Conservation (phyloP, 208 protist genomes). For the Leishmania gerbilli region DNA sequence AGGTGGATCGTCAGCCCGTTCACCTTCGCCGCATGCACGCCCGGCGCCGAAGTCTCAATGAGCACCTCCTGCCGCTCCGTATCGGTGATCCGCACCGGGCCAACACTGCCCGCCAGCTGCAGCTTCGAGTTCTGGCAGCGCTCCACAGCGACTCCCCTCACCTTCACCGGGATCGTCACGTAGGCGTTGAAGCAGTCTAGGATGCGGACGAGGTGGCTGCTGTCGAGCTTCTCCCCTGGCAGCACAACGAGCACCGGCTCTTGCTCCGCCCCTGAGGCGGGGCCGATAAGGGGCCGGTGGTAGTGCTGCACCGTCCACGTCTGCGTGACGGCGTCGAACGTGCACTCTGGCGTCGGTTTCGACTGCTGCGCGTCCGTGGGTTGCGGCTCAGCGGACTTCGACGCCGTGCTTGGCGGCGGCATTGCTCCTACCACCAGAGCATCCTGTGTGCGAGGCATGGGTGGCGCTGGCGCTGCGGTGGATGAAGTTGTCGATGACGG, state of each 20-base stretch:
- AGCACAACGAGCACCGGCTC: slow-evolving; percentile 19
- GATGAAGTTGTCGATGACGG: background rate
- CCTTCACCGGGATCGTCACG: slow-evolving; percentile 30
- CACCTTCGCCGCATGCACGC: slow-evolving; percentile 28
- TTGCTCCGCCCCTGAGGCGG: slow-evolving; percentile 21
- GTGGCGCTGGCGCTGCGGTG: background rate
- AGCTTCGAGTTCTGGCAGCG: slow-evolving; percentile 31
- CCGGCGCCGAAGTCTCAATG: slow-evolving; percentile 27
- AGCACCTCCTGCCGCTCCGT: slow-evolving; percentile 32
- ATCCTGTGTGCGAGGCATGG: background rate
- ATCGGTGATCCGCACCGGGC: slow-evolving; percentile 32
- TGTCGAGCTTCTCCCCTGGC: slow-evolving; percentile 11
- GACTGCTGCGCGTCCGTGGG: background rate
- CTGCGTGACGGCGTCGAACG: slow-evolving; percentile 11
- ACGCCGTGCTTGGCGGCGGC: background rate
- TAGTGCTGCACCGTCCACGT: slow-evolving; percentile 24
- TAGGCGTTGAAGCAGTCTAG: slow-evolving; percentile 31
- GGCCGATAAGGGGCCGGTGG: slow-evolving; percentile 11
- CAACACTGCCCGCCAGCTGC: slow-evolving; percentile 24
- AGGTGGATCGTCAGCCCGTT: slow-evolving; percentile 20
- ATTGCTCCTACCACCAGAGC: background rate
- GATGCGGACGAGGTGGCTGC: slow-evolving; percentile 31
- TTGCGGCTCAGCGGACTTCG: background rate
- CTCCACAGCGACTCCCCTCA: slow-evolving; percentile 34
- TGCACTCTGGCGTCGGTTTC: background rate